phyloP scores from a whole-genome alignment of 2,329 filamentous ascomycete species.

The Aspergillus sojae region DNA sequence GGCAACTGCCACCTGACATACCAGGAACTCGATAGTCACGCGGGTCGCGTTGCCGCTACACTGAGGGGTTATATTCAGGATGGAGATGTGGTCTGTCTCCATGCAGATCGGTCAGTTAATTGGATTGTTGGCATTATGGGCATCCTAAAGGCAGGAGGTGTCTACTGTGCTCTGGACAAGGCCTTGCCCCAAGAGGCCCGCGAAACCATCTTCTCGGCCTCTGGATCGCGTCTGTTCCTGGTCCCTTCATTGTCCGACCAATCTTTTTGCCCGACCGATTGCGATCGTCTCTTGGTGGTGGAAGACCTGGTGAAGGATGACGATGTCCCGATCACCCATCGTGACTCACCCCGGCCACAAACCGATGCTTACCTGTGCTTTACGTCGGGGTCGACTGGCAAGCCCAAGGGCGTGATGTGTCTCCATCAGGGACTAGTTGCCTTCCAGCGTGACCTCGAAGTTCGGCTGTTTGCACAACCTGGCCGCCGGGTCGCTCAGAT shows the following conservation, averaged over 20 bases:
- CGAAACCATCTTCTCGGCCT: too few species aligned
- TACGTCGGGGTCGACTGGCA: constrained; percentile 42
- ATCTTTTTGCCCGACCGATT: not conserved
- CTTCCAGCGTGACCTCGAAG: constrained; percentile 36
- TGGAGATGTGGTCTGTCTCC: constrained; percentile 12
- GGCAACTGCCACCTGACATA: constrained; percentile 9
- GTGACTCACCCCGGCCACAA: not conserved
- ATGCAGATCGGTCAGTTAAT: constrained; percentile 21
- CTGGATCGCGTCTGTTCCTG: not conserved
- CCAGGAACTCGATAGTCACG: not conserved
- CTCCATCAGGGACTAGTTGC: constrained; percentile 40
- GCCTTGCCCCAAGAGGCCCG: constrained; percentile 1
- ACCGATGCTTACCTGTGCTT: constrained; percentile 36
- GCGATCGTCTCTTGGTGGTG: not conserved
- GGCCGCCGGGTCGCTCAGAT: constrained; percentile 42
- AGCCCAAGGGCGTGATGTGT: constrained; percentile 27
- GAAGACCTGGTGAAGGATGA: not conserved
- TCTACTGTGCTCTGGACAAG: constrained; percentile 27
- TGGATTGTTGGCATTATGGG: constrained; percentile 16
- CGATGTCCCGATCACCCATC: not conserved
- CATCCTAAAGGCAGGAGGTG: constrained; percentile 9
- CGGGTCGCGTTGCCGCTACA: constrained; percentile 7
- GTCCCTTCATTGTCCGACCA: not conserved
- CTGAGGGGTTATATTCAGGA: not conserved
- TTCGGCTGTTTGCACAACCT: constrained; percentile 37